Percentiles rank a stretch among this genome's conserved stretches.
Conservation (phyloP, 371 early-diverging fungal species). For the Choanephora cucurbitarum region DNA sequence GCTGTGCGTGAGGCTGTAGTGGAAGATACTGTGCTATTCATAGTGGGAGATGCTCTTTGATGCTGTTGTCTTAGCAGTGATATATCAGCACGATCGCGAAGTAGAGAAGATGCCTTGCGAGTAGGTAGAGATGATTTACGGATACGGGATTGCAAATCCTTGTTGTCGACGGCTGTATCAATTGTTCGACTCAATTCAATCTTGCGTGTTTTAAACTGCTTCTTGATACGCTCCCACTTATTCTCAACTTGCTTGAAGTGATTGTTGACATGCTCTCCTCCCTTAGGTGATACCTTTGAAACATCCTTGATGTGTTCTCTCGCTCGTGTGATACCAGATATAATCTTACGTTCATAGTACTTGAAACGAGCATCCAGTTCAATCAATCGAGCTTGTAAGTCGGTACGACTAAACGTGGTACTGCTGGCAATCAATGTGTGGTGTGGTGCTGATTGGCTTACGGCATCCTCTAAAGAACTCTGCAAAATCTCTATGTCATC, state of each 20-base stretch:
- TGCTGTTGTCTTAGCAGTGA: constrained; percentile 14
- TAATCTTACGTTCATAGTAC: constrained; percentile 50
- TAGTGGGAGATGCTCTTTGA: constrained; percentile 19
- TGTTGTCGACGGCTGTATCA: constrained; percentile 24
- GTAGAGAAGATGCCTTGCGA: constrained; percentile 35
- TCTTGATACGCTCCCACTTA: constrained; percentile 27
- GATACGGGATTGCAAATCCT: constrained; percentile 19
- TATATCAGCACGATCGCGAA: constrained; percentile 27
- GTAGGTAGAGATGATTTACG: constrained; percentile 50
- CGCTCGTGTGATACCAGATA: constrained; percentile 40
- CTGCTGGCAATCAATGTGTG: constrained; percentile 20
- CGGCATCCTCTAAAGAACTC: constrained; percentile 44
- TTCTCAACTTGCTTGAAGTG: constrained; percentile 23
- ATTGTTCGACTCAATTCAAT: constrained; percentile 34
- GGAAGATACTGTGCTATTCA: constrained; percentile 11
- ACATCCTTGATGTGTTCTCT: constrained; percentile 8
- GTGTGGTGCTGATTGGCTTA: constrained; percentile 29
- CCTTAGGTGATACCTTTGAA: neutral
- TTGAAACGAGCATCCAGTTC: constrained; percentile 61
- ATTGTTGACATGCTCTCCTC: constrained; percentile 2
- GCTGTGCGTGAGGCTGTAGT: constrained; percentile 4
- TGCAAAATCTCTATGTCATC: constrained; percentile 47
- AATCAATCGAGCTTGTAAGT: constrained; percentile 52
- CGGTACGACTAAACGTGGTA: constrained; percentile 33
- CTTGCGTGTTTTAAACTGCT: constrained; percentile 33